These are phyloP conservation scores for Cunninghamia lanceolata DNA, from an alignment of 75 land plant species.

Conservation along the genomic window DNA sequence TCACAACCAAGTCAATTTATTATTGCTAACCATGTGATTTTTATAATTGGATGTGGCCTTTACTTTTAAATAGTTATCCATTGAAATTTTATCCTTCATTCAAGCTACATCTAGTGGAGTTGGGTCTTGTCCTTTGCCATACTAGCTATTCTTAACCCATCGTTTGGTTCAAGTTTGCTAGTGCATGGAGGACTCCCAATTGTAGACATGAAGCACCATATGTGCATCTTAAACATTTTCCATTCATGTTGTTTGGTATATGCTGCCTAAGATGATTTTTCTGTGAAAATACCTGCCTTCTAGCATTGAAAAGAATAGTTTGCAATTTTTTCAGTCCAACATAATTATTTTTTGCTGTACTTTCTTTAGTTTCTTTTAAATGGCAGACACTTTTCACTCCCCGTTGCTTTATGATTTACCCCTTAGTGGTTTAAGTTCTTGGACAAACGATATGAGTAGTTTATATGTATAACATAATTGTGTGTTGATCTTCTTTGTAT, in stretches of 20 bases:
- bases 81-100: neutral
- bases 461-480: too few species aligned
- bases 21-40: neutral
- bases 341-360: neutral
- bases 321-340: neutral
- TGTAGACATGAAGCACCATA: neutral
- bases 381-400: neutral
- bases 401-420: neutral
- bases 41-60: neutral
- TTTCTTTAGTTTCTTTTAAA: neutral
- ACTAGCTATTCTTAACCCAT: neutral
- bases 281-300: neutral
- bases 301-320: neutral
- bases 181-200: neutral
- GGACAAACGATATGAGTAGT: neutral
- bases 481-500: neutral
- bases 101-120: neutral
- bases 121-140: neutral
- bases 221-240: neutral
- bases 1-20: neutral
- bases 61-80: neutral
- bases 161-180: neutral
- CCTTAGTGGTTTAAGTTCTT: neutral
- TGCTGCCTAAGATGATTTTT: neutral
- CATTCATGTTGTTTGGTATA: neutral